Percentiles rank a stretch among this genome's conserved stretches.
Evolutionary conservation across 257 asterid species (phyloP).

Genomic region (Ilex asprella): DNA sequence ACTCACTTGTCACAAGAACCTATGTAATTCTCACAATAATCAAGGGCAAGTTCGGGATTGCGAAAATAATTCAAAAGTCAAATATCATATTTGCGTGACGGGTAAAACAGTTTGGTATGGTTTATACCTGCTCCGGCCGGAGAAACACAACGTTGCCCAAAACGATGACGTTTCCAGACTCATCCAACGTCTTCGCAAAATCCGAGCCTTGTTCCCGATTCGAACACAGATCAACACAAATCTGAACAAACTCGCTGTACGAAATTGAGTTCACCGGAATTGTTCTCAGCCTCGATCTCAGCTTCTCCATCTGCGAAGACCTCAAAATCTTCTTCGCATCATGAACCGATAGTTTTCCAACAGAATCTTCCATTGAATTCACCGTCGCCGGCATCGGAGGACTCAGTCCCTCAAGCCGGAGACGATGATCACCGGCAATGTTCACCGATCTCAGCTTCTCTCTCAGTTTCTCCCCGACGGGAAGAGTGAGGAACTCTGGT

Average conservation of each 20-base stretch:
- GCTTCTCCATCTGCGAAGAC: conserved; percentile 42
- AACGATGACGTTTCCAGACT: conserved; percentile 69
- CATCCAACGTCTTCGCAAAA: conserved; percentile 58
- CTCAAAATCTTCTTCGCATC: conserved; percentile 52
- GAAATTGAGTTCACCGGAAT: conserved; percentile 52
- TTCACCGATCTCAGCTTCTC: conserved; percentile 41
- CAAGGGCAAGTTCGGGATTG: no score
- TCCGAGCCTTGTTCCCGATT: conserved; percentile 44
- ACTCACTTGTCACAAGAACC: no score
- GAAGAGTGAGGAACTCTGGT: conserved; percentile 46
- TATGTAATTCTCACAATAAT: no score
- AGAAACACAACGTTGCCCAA: conserved; percentile 75
- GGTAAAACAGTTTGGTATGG: no score
- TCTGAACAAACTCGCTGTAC: conserved; percentile 38
- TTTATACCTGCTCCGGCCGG: conserved; percentile 62
- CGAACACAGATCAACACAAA: conserved; percentile 46
- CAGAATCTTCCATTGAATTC: conserved; percentile 11
- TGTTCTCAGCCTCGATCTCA: conserved; percentile 31
- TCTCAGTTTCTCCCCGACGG: conserved; percentile 61
- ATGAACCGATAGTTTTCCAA: conserved; percentile 22
- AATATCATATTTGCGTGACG: no score
- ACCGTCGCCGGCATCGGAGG: conserved; percentile 17
- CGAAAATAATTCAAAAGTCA: no score
- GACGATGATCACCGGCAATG: conserved; percentile 24
- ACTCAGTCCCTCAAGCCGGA: conserved; percentile 22